Evolutionary conservation across 2,329 filamentous ascomycete species (phyloP).

Genomic region (Chaetomium globosum): DNA sequence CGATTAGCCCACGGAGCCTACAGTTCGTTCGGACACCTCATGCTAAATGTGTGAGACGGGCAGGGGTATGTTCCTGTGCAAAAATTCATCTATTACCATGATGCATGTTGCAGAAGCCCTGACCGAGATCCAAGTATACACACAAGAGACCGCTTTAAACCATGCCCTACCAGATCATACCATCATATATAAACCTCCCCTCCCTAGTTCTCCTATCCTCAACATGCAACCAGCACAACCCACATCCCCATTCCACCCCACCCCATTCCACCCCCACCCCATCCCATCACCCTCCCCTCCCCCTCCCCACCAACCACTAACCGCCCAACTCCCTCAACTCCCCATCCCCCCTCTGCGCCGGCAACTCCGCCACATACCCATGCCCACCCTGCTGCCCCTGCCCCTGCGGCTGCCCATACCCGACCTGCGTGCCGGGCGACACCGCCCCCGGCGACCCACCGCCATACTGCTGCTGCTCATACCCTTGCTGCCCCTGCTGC

Average conservation of each 20-base stretch:
- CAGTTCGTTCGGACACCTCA: neutral
- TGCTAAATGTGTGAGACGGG: neutral
- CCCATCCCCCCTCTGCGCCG: slow-evolving; percentile 39
- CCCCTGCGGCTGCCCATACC: slow-evolving; percentile 7
- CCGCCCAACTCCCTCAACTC: slow-evolving; percentile 42
- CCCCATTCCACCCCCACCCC: neutral
- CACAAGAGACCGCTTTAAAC: neutral
- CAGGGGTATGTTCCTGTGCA: neutral
- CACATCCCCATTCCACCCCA: neutral
- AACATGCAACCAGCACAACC: neutral
- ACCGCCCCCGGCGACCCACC: slow-evolving; percentile 5
- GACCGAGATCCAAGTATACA: neutral
- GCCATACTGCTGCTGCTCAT: slow-evolving; percentile 6
- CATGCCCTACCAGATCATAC: neutral
- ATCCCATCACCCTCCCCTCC: neutral
- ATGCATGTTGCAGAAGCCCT: neutral
- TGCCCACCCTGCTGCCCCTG: slow-evolving; percentile 10
- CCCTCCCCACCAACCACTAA: slow-evolving; percentile 22
- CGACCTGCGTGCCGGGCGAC: neutral
- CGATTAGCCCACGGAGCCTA: neutral
- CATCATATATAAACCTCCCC: neutral
- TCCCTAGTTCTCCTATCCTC: neutral
- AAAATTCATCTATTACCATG: neutral
- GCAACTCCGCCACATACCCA: slow-evolving; percentile 39
- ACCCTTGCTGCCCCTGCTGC: slow-evolving; percentile 1